Evolutionary conservation across 2,329 filamentous ascomycete genomes (phyloP), one percentile per base, ranked within the genome.

Genomic region (Trichoderma aggressivum): DNA sequence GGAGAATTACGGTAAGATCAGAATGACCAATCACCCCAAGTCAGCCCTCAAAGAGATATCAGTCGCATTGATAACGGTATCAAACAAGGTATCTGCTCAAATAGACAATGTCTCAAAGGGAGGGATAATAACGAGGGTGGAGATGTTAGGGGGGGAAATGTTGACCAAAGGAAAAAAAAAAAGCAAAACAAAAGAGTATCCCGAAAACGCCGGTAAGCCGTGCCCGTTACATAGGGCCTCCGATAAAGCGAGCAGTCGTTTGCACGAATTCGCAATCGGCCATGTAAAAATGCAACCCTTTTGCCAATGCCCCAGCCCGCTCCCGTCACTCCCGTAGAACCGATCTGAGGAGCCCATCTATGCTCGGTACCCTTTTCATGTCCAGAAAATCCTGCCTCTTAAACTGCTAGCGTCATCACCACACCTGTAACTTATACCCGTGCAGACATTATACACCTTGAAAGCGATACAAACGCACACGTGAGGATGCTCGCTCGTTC

Each of bases 41-140:
- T 24, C 53, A 55, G 16, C 70, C 55, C 43, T 36, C 14, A 32
- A 24, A 55, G 56, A 67, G 62, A 62, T 59, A 71, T 61, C 67
- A 62, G 70, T 71, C 63, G 58, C 70, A 71, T 71, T 72, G 70
- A 72, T 72, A 70, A 72, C 47, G 65, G 65, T 75, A 73, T 78
- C 73, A 75, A 77, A 68, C 73, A 78, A 81, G 76, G 77, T 80
- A 80, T 80, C 75, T 80, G 75, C 75, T 78, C 76, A 80, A 78
- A 68, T 78, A 80, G 76, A 75, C 74, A 50, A 78, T 80, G 75
- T 76, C 75, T 75, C 77, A 77, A 75, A 66, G 50, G 32, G 50
- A 56, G 34, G 28, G 75, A 50, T 21, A 79, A 62, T 61, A 80
- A 75, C 74, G 78, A 80, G 75, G 74, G 79, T 80, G 74, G 74